A percentile compares a stretch with the other conserved stretches of the same genome.
These are phyloP conservation scores for Entomortierella parvispora DNA, from an alignment of 192 early-diverging fungal species.

Conservation along the genomic window DNA sequence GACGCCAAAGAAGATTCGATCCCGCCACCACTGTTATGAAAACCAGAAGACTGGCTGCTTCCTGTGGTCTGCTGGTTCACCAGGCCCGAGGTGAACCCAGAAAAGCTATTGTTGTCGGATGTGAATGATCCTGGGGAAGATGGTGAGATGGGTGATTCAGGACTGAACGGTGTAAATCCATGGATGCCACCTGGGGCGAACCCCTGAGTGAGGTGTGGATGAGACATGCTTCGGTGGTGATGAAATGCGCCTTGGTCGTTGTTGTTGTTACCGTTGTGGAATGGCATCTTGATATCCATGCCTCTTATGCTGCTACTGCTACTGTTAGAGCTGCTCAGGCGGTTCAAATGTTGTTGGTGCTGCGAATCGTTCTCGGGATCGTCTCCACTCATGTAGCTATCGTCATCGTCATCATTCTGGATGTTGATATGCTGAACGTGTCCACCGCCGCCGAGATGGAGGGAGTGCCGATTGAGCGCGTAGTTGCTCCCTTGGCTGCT, in stretches of 20 bases:
- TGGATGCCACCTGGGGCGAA: constrained; percentile 30
- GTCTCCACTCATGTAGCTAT: constrained; percentile 31
- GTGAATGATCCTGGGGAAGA: constrained; percentile 24
- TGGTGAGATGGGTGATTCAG: constrained; percentile 8
- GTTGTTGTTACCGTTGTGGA: not conserved
- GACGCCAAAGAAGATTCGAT: constrained; percentile 29
- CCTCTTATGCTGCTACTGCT: constrained; percentile 8
- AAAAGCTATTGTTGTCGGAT: constrained; percentile 25
- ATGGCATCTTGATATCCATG: constrained; percentile 30
- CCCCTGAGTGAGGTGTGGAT: constrained; percentile 22
- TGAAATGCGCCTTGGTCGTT: constrained; percentile 2
- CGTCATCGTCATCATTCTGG: constrained; percentile 17
- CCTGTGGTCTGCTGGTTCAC: constrained; percentile 3
- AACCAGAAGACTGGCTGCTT: not conserved
- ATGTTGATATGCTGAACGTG: constrained; percentile 43
- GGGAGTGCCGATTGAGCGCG: not conserved
- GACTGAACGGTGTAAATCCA: constrained; percentile 24
- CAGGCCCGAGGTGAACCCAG: constrained; percentile 6
- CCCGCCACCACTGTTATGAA: not conserved
- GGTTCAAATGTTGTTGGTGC: not conserved
- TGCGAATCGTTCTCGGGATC: not conserved
- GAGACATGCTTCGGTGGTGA: constrained; percentile 24
- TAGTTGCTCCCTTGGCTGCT: constrained; percentile 1
- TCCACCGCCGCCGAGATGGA: not conserved
- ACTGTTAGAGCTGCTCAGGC: constrained; percentile 3